A percentile compares a stretch with the other conserved stretches of the same genome.
phyloP scores from a whole-genome alignment of 257 asterid species.

The Nicotiana tabacum region DNA sequence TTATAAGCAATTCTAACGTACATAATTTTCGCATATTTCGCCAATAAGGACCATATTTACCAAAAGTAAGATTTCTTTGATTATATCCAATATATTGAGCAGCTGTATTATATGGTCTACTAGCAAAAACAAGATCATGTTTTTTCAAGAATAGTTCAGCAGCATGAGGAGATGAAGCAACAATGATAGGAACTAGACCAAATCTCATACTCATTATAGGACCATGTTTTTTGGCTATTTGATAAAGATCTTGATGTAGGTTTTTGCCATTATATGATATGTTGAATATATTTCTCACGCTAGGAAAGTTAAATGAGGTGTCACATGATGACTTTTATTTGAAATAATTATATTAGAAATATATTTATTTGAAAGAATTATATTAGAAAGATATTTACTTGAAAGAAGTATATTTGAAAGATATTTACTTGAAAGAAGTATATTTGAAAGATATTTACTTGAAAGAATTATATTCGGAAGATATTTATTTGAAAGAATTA shows the following conservation, averaged over 20 bases:
- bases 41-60: constrained; percentile 15
- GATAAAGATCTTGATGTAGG: constrained; percentile 14
- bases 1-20: constrained; percentile 9
- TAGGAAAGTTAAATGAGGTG: too few species aligned
- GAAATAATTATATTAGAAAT: too few species aligned
- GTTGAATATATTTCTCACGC: too few species aligned
- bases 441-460: too few species aligned
- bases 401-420: too few species aligned
- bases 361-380: too few species aligned
- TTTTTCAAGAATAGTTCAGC: constrained; percentile 19
- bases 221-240: constrained; percentile 17
- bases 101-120: constrained; percentile 4
- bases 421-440: too few species aligned
- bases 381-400: too few species aligned
- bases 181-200: constrained; percentile 3
- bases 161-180: constrained; percentile 20
- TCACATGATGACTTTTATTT: too few species aligned
- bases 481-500: too few species aligned
- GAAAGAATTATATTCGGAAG: too few species aligned
- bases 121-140: constrained; percentile 10
- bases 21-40: constrained; percentile 16
- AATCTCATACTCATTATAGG: constrained; percentile 16
- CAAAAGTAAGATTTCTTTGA: constrained; percentile 7
- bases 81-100: background rate
- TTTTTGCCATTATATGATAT: background rate